Percentiles rank a stretch among this genome's conserved stretches.
Evolutionary conservation across 495 filamentous ascomycete species (phyloP).

Genomic region (Rusavskia elegans): DNA sequence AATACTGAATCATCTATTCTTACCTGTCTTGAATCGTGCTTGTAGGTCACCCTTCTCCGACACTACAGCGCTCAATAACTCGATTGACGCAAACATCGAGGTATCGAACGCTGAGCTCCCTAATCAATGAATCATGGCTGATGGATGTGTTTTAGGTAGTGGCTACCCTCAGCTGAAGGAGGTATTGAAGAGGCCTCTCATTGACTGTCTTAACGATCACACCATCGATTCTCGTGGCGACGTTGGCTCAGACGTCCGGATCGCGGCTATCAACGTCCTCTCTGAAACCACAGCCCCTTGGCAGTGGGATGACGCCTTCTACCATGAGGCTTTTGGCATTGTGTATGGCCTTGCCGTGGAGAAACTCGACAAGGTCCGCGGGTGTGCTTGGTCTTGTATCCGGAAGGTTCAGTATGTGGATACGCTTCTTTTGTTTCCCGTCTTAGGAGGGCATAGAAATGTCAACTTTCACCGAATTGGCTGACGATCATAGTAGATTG

Average conservation of each 20-base stretch:
- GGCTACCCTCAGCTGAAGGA: background rate
- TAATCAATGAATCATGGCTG: too few relatives aligned
- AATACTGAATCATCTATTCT: background rate
- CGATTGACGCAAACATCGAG: background rate
- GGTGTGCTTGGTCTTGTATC: background rate
- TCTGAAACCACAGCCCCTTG: background rate
- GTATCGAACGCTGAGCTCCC: background rate
- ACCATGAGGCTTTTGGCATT: background rate
- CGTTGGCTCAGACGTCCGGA: constrained; percentile 65
- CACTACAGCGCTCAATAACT: background rate
- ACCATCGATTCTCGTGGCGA: constrained; percentile 71
- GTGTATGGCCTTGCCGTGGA: background rate
- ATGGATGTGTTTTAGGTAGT: background rate
- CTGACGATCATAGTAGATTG: too few relatives aligned
- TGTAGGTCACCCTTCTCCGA: too few relatives aligned
- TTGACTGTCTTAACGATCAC: constrained; percentile 63
- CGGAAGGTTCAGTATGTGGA: background rate
- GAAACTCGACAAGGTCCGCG: background rate
- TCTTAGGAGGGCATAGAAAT: too few relatives aligned
- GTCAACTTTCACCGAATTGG: too few relatives aligned
- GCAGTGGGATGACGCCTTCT: background rate
- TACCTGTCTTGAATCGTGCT: background rate
- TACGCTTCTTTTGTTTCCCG: too few relatives aligned
- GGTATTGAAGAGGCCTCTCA: constrained; percentile 19
- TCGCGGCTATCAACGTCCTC: constrained; percentile 53